Evolutionary conservation across 139 green algal species (phyloP).

Genomic region (Haematococcus sp.): DNA sequence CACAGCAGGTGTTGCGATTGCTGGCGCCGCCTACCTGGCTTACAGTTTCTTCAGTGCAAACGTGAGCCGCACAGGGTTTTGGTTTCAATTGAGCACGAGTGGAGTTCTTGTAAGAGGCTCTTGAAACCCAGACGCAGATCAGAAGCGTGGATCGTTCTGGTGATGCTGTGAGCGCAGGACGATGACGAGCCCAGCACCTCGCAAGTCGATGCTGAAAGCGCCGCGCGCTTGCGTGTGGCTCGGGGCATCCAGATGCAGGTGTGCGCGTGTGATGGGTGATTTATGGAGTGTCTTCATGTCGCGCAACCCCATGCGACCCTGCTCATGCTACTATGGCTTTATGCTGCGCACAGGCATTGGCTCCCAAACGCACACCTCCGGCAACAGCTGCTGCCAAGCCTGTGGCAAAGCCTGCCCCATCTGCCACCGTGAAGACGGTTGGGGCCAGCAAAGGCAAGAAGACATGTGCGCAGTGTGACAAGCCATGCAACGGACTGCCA

Average conservation of each 20-base stretch:
- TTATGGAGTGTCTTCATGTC: no score
- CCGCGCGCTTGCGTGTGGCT: background rate
- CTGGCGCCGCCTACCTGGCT: constrained; percentile 5
- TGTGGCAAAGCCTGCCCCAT: background rate
- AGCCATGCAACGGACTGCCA: constrained; percentile 5
- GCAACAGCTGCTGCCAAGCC: background rate
- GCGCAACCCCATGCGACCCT: background rate
- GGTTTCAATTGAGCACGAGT: no score
- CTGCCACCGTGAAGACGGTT: no score
- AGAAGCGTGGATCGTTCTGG: no score
- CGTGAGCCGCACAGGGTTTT: background rate
- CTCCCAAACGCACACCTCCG: no score
- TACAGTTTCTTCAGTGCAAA: background rate
- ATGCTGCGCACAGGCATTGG: no score
- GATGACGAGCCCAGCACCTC: background rate
- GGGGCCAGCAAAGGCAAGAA: background rate
- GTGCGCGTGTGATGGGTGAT: background rate
- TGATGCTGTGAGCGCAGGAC: no score
- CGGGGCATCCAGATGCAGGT: constrained; percentile 13
- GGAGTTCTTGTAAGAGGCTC: background rate
- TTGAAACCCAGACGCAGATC: no score
- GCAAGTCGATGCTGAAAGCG: background rate
- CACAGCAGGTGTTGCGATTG: background rate
- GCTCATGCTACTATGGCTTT: no score
- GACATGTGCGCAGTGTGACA: constrained; percentile 1